These are phyloP conservation scores for Leccinum variicolor DNA, from an alignment of 768 basidiomycete species.

Conservation along the genomic window DNA sequence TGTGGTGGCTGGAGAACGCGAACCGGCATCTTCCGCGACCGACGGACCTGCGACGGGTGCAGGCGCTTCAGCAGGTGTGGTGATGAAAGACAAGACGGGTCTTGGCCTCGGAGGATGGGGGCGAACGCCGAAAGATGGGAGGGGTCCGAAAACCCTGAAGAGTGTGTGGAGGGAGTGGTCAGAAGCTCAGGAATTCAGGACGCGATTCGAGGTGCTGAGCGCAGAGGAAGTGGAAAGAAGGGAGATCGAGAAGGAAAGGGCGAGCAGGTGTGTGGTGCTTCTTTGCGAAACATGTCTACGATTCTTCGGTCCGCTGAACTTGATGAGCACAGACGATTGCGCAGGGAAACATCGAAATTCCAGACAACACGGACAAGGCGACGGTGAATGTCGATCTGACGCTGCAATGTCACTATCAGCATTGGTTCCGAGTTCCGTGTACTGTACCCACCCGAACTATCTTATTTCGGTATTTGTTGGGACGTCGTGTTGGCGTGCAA, in stretches of 20 bases:
- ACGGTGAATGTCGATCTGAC: constrained; percentile 23
- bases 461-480: constrained; percentile 27
- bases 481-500: constrained; percentile 6
- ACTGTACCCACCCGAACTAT: constrained; percentile 10
- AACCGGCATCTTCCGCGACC: constrained; percentile 17
- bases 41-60: constrained; percentile 15
- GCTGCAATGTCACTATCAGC: constrained; percentile 4
- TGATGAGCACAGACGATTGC: constrained; percentile 44
- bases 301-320: not conserved
- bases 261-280: constrained; percentile 49
- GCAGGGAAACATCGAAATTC: constrained; percentile 66
- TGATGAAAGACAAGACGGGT: constrained; percentile 81
- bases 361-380: constrained; percentile 45
- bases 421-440: constrained; percentile 6
- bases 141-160: constrained; percentile 76
- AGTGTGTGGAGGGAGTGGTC: constrained; percentile 96
- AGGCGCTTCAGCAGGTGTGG: constrained; percentile 30
- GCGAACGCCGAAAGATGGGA: constrained; percentile 70
- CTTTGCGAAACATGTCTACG: not conserved
- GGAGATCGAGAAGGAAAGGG: constrained; percentile 84
- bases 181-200: constrained; percentile 87
- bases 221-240: constrained; percentile 90
- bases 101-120: constrained; percentile 73
- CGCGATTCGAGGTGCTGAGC: constrained; percentile 80
- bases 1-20: constrained; percentile 63